These are phyloP conservation scores for Bruguiera sexangula DNA, from an alignment of 345 rosid species.

Conservation along the genomic window DNA sequence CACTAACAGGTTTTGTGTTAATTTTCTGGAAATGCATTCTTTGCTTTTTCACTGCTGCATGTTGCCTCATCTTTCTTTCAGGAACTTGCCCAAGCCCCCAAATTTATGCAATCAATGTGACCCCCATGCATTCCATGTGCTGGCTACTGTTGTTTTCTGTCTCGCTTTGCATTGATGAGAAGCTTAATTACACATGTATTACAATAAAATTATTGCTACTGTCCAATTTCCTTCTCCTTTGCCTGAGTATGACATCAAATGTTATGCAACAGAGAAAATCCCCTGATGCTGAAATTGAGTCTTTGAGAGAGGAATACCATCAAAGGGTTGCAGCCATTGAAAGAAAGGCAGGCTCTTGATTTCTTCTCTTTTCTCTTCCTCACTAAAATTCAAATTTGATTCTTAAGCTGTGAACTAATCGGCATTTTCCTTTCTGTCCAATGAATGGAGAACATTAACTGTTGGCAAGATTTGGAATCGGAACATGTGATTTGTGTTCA, in stretches of 20 bases:
- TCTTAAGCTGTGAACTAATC: background rate
- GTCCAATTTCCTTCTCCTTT: background rate
- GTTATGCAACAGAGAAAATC: constrained; percentile 70
- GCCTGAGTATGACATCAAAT: constrained; percentile 10
- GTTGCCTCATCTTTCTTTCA: background rate
- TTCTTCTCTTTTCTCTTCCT: background rate
- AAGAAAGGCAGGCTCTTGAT: constrained; percentile 60
- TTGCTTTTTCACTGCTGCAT: background rate
- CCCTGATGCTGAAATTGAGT: constrained; percentile 86
- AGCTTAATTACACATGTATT: constrained; percentile 2
- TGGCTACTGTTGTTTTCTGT: background rate
- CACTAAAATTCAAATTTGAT: background rate
- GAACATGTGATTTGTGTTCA: too few species aligned
- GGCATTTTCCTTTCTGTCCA: background rate
- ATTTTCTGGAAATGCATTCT: background rate
- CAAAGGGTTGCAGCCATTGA: constrained; percentile 93
- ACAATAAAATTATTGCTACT: background rate
- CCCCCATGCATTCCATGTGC: background rate
- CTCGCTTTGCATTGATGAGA: background rate
- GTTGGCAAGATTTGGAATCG: too few species aligned
- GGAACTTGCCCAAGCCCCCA: background rate
- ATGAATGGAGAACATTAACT: background rate
- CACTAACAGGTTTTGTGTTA: too few species aligned
- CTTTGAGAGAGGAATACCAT: constrained; percentile 96
- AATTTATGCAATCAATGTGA: too few species aligned